phyloP scores from a whole-genome alignment of 805 yeast genomes.

The Millerago galiae region DNA sequence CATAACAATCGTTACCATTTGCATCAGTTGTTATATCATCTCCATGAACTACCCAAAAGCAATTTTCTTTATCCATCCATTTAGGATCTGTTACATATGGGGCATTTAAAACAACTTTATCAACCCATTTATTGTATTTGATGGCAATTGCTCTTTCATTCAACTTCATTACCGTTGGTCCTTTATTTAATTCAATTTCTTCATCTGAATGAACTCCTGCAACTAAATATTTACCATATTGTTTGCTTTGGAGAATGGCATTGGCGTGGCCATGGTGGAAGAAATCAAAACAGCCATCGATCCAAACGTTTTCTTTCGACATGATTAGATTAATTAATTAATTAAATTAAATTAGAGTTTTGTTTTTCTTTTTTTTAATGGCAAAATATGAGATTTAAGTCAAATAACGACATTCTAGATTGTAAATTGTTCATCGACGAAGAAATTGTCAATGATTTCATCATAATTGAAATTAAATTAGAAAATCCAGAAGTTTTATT shows the following conservation, averaged over 20 bases:
- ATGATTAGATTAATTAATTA: background rate
- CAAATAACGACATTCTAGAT: background rate
- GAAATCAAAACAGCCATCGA: constrained; percentile 97
- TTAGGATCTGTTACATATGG: constrained; percentile 90
- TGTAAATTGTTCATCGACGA: background rate
- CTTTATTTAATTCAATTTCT: constrained; percentile 77
- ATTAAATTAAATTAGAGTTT: background rate
- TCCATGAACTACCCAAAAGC: constrained; percentile 95
- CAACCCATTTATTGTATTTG: constrained; percentile 85
- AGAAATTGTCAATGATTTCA: background rate
- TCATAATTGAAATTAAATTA: background rate
- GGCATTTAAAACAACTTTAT: constrained; percentile 63
- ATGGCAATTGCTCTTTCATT: constrained; percentile 81
- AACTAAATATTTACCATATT: constrained; percentile 63
- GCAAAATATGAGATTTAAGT: background rate
- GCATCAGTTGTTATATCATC: constrained; percentile 98
- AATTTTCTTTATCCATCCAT: constrained; percentile 59
- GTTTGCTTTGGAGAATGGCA: constrained; percentile 89
- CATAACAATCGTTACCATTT: constrained; percentile 89
- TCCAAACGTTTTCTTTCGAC: constrained; percentile 57
- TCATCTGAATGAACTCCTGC: constrained; percentile 94
- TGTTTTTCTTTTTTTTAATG: background rate
- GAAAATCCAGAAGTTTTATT: background rate
- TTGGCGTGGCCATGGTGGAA: constrained; percentile 99
- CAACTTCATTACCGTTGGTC: constrained; percentile 87